Evolutionary conservation across 2,329 filamentous ascomycete genomes (phyloP).

Genomic region (Cladosporium sp.): DNA sequence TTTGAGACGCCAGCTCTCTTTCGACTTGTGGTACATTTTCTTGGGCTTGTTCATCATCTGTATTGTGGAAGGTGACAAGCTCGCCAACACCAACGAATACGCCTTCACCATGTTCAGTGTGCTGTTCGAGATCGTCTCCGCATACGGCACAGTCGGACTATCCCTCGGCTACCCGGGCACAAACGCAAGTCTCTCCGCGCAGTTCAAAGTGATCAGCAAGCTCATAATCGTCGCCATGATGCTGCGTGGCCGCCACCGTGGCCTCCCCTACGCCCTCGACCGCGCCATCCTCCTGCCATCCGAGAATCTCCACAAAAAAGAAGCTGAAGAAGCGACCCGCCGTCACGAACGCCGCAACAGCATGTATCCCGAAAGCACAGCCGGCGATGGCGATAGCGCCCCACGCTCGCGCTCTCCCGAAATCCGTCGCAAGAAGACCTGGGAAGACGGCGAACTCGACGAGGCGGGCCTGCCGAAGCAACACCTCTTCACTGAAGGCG

Average conservation of each 20-base stretch:
- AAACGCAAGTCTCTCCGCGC: constrained; percentile 75
- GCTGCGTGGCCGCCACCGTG: constrained; percentile 61
- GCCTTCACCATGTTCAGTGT: constrained; percentile 49
- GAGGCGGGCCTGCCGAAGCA: constrained; percentile 24
- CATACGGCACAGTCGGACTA: constrained; percentile 91
- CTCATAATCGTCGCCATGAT: constrained; percentile 65
- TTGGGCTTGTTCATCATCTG: constrained; percentile 88
- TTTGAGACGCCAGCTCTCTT: constrained; percentile 87
- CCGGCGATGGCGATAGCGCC: background rate
- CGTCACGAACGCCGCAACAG: constrained; percentile 28
- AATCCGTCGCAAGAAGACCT: constrained; percentile 15
- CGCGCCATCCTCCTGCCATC: constrained; percentile 65
- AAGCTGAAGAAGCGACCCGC: constrained; percentile 41
- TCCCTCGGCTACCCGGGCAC: constrained; percentile 74
- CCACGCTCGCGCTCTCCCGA: background rate
- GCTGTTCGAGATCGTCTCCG: constrained; percentile 83
- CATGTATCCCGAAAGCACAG: constrained; percentile 21
- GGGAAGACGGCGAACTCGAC: constrained; percentile 26
- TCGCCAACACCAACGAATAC: constrained; percentile 58
- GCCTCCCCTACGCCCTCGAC: constrained; percentile 63
- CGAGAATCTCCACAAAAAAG: constrained; percentile 58
- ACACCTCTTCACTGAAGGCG: constrained; percentile 16
- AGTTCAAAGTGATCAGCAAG: constrained; percentile 70
- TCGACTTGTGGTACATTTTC: constrained; percentile 97
- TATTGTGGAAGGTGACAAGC: constrained; percentile 74